Conservation (phyloP, 257 asterid genomes). For the Ballota nigra region DNA sequence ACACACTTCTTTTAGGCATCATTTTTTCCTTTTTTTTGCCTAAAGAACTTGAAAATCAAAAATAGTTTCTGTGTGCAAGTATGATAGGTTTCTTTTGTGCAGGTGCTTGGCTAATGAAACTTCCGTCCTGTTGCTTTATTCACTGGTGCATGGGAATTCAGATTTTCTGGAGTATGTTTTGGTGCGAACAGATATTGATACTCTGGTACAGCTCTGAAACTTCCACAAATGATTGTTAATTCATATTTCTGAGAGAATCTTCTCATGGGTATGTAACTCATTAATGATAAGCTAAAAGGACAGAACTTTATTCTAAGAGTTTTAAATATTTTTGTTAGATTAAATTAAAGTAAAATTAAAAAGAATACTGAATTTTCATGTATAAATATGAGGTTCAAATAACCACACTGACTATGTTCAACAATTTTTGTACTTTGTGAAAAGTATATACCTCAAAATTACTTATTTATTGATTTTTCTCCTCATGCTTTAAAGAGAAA, state of each 20-base stretch:
- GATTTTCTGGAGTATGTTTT: conserved; percentile 89
- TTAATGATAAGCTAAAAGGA: not conserved
- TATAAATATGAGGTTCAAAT: not conserved
- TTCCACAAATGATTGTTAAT: not conserved
- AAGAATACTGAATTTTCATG: too few relatives aligned
- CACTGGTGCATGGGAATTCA: conserved; percentile 91
- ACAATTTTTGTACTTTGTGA: not conserved
- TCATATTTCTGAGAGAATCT: conserved; percentile 11
- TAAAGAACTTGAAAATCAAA: not conserved
- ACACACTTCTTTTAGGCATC: not conserved
- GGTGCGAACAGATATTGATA: conserved; percentile 97
- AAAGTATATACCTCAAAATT: not conserved
- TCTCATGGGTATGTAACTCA: not conserved
- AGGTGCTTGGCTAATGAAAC: conserved; percentile 90
- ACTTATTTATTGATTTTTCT: not conserved
- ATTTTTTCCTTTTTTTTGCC: not conserved
- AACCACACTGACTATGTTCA: conserved; percentile 4
- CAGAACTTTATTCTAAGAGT: too few relatives aligned
- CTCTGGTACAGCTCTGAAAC: conserved; percentile 62
- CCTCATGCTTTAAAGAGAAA: not conserved
- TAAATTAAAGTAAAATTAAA: too few relatives aligned
- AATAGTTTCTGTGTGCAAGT: not conserved
- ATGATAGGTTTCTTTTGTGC: conserved; percentile 6
- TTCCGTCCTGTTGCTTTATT: conserved; percentile 86
- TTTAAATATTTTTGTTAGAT: too few relatives aligned